Evolutionary conservation across 2,329 filamentous ascomycete genomes (phyloP), one percentile per base, ranked within the genome.

Genomic region (Neopestalotiopsis sp.): DNA sequence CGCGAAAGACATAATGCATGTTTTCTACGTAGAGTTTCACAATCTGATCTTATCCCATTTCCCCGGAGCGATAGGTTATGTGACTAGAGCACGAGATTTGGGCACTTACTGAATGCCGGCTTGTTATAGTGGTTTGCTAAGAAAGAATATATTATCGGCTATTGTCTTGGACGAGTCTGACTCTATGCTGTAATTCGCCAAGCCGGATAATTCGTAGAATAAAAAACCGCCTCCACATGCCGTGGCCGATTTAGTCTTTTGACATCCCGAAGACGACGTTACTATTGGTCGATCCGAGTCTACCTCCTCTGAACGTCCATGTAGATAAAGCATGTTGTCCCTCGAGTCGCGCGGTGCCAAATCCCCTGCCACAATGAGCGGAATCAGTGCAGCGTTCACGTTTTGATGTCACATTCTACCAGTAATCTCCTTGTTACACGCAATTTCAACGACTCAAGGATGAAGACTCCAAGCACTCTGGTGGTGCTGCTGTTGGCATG

Each of bases 181-280:
- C 34, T 64, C 2, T 64, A 64, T 64, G 49, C 9, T 9, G 28
- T 17, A 49, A 52, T 45, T 64, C 20, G 62, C 67, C 67, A 68
- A 68, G 67, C 52, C 67, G 67, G 67, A 24, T 65, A 49, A 60
- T 68, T 42, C 38, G 34, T 57, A 38, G 32, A 58, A 52, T 45
- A 13, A 20, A 13, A 14, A 14, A 52, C 10, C 49, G 14, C 14
- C 28, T 28, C 62, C 59, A 59, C 24, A 40, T 49, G 61, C 38
- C 42, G n/a, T 34, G 59, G 7, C 14, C 9, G 38, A 38, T 58
- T 34, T 45, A 52, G 42, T 65, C 40, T 59, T 24, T 52, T 28
- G 38, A 24, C 32, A n/a, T 42, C 9, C 5, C 34, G 7, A 12
- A 24, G 45, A 28, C 34, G 40, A 24, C 30, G 12, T 57, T n/a